A percentile compares a stretch with the other conserved stretches of the same genome.
Conservation (phyloP, 108 stramenopile species). For the Cyclostephanos tholiformis region DNA sequence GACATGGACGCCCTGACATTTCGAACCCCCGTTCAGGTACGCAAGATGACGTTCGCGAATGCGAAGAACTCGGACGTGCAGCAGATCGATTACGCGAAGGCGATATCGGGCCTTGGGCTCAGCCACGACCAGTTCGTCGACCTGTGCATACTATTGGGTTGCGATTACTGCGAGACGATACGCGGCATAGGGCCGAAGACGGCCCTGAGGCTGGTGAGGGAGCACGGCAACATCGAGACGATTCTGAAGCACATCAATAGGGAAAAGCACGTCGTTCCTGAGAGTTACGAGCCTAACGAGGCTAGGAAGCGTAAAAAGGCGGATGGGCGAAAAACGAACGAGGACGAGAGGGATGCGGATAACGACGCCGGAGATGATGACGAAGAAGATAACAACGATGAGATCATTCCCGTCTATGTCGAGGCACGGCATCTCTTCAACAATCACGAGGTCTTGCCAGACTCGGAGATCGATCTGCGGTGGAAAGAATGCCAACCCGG, state of each 20-base stretch:
- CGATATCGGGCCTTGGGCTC: slow-evolving; percentile 88
- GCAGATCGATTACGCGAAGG: slow-evolving; percentile 89
- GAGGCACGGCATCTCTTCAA: slow-evolving; percentile 87
- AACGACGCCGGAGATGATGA: slow-evolving; percentile 39
- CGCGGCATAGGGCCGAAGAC: slow-evolving; percentile 97
- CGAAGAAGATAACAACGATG: slow-evolving; percentile 53
- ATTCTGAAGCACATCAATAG: slow-evolving; percentile 78
- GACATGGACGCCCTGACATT: slow-evolving; percentile 99
- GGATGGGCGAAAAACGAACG: slow-evolving; percentile 44
- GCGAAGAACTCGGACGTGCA: slow-evolving; percentile 69
- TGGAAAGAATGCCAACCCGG: slow-evolving; percentile 84
- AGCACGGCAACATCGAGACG: slow-evolving; percentile 86
- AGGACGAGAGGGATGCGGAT: slow-evolving; percentile 49
- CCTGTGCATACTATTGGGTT: slow-evolving; percentile 95
- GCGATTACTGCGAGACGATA: slow-evolving; percentile 98
- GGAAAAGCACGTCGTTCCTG: slow-evolving; percentile 85
- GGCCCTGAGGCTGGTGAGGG: slow-evolving; percentile 90
- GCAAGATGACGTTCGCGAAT: slow-evolving; percentile 93
- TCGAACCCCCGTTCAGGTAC: slow-evolving; percentile 84
- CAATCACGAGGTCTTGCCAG: slow-evolving; percentile 76
- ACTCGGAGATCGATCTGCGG: slow-evolving; percentile 66
- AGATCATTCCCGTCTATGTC: slow-evolving; percentile 74
- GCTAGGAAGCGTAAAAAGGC: slow-evolving; percentile 45
- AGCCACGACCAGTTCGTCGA: slow-evolving; percentile 98
- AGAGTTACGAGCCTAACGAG: slow-evolving; percentile 73